phyloP scores from a whole-genome alignment of 148 eudicot genomes.

The Suaeda aralocaspica region DNA sequence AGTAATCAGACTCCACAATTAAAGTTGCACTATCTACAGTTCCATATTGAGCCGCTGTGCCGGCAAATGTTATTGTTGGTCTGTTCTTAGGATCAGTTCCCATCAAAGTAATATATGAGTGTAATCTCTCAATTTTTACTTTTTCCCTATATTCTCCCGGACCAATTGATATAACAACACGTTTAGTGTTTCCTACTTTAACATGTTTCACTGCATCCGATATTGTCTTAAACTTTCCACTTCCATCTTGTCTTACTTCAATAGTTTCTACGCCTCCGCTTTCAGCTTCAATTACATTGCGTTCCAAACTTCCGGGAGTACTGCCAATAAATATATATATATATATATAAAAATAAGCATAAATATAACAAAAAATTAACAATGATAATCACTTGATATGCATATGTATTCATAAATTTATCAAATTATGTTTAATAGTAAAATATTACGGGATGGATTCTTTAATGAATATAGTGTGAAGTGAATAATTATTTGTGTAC shows the following conservation, averaged over 20 bases:
- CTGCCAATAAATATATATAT: not conserved
- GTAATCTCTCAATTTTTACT: constrained; percentile 34
- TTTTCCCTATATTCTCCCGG: constrained; percentile 62
- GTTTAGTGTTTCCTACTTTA: constrained; percentile 35
- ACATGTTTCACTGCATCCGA: constrained; percentile 51
- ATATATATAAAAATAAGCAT: not conserved
- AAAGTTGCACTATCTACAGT: constrained; percentile 62
- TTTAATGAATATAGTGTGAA: no score
- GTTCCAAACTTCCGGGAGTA: constrained; percentile 28
- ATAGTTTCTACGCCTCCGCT: constrained; percentile 20
- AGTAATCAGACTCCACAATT: constrained; percentile 55
- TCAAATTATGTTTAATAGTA: no score
- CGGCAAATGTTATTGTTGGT: constrained; percentile 44
- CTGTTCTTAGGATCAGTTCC: constrained; percentile 37
- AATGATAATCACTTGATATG: no score
- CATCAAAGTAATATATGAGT: constrained; percentile 49
- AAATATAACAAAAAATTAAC: not conserved
- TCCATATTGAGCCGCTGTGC: constrained; percentile 47
- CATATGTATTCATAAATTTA: no score
- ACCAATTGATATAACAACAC: constrained; percentile 48
- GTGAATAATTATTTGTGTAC: no score
- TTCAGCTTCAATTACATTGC: constrained; percentile 44
- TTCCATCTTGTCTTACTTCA: constrained; percentile 44
- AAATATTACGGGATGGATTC: no score
- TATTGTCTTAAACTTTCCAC: constrained; percentile 52